phyloP scores from a whole-genome alignment of 371 early-diverging fungal species.

The Antonospora locustae region DNA sequence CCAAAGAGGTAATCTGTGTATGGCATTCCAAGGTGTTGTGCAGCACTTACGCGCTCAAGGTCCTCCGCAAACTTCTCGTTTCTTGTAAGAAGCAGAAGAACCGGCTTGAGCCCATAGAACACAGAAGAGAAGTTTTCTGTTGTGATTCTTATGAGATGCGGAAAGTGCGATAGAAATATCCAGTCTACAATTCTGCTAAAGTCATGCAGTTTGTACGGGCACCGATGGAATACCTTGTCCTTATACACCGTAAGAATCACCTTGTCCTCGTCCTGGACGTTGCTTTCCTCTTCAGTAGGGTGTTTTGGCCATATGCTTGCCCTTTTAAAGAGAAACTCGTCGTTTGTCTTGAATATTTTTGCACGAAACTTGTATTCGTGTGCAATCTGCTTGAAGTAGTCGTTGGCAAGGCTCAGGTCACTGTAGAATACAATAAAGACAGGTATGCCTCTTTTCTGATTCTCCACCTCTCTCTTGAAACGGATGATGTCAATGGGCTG shows the following conservation, averaged over 20 bases:
- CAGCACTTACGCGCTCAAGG: slow-evolving; percentile 48
- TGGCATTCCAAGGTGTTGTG: slow-evolving; percentile 50
- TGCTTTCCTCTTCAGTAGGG: slow-evolving; percentile 1
- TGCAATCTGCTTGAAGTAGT: slow-evolving; percentile 48
- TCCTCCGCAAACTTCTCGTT: slow-evolving; percentile 38
- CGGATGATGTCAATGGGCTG: slow-evolving; percentile 35
- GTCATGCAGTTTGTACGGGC: slow-evolving; percentile 34
- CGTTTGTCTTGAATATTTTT: slow-evolving; percentile 50
- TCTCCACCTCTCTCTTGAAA: slow-evolving; percentile 24
- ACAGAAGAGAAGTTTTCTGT: slow-evolving; percentile 54
- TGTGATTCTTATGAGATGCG: slow-evolving; percentile 49
- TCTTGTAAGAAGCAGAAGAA: slow-evolving; percentile 45
- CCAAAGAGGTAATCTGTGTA: slow-evolving; percentile 51
- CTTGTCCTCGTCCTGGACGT: slow-evolving; percentile 21
- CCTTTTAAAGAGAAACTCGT: slow-evolving; percentile 39
- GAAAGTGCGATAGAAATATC: slow-evolving; percentile 56
- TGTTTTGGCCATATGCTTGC: slow-evolving; percentile 39
- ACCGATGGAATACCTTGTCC: slow-evolving; percentile 51
- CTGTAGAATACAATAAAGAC: slow-evolving; percentile 54
- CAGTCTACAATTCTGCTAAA: slow-evolving; percentile 51
- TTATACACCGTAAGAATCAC: slow-evolving; percentile 54
- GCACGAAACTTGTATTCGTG: slow-evolving; percentile 55
- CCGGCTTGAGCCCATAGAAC: slow-evolving; percentile 56
- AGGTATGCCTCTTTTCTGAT: slow-evolving; percentile 42
- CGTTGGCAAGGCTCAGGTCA: slow-evolving; percentile 47